These are phyloP conservation scores for Coemansia sp. DNA, from an alignment of 192 early-diverging fungal species.

Conservation along the genomic window DNA sequence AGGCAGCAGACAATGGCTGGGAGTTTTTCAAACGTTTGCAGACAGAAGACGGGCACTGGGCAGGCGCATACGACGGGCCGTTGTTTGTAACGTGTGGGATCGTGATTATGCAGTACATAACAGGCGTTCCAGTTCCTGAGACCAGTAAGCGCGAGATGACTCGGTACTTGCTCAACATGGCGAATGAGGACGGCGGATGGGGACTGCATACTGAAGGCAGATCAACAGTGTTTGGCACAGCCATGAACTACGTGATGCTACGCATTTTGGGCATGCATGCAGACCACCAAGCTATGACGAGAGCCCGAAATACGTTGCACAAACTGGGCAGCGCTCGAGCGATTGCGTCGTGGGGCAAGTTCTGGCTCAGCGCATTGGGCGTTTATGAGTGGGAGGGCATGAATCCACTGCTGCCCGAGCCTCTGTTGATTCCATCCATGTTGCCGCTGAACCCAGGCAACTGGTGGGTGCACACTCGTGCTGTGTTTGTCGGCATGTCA, in stretches of 20 bases:
- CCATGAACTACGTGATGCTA: slow-evolving; percentile 88
- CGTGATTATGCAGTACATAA: slow-evolving; percentile 86
- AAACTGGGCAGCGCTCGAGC: slow-evolving; percentile 81
- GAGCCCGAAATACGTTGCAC: slow-evolving; percentile 81
- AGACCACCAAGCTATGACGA: slow-evolving; percentile 84
- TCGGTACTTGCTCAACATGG: slow-evolving; percentile 82
- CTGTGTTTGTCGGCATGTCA: slow-evolving; percentile 95
- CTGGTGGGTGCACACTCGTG: slow-evolving; percentile 93
- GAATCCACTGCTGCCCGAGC: slow-evolving; percentile 94
- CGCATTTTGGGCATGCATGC: slow-evolving; percentile 82
- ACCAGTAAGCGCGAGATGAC: slow-evolving; percentile 74
- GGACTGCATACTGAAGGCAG: slow-evolving; percentile 93
- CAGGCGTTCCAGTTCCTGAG: slow-evolving; percentile 65
- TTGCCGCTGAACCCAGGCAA: slow-evolving; percentile 85
- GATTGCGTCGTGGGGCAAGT: slow-evolving; percentile 96
- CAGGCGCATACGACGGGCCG: slow-evolving; percentile 94
- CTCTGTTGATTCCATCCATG: slow-evolving; percentile 77
- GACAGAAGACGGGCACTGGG: slow-evolving; percentile 92
- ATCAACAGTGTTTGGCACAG: slow-evolving; percentile 95
- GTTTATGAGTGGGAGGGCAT: slow-evolving; percentile 96
- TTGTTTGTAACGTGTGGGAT: slow-evolving; percentile 95
- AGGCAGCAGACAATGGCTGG: slow-evolving; percentile 89
- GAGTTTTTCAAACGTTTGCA: slow-evolving; percentile 86
- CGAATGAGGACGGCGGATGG: slow-evolving; percentile 94
- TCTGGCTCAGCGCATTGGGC: slow-evolving; percentile 90